Evolutionary conservation across 2,329 filamentous ascomycete species (phyloP).

Genomic region (Immersiporthe knoxdaviesiana): DNA sequence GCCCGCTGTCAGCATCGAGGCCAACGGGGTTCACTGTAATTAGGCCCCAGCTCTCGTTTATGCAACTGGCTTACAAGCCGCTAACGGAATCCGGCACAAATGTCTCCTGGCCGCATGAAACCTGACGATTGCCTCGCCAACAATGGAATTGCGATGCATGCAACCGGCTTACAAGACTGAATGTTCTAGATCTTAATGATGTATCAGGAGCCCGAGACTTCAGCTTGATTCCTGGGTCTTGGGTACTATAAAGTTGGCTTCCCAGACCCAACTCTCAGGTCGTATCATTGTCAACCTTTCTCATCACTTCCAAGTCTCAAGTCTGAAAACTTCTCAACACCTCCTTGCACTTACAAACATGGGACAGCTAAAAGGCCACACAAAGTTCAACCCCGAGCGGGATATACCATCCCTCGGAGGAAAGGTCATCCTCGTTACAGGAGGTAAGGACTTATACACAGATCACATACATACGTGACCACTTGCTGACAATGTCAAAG

Average conservation of each 20-base stretch:
- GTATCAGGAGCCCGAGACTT: neutral
- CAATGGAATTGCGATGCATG: neutral
- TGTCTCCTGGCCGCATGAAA: neutral
- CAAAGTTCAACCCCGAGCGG: constrained; percentile 31
- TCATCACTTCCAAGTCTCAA: neutral
- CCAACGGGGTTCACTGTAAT: neutral
- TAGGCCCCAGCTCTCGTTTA: neutral
- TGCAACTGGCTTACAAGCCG: constrained; percentile 16
- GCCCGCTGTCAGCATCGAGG: neutral
- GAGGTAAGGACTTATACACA: constrained; percentile 5
- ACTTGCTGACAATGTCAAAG: constrained; percentile 2
- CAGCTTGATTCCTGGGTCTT: neutral
- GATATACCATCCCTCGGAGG: constrained; percentile 17
- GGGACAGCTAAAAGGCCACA: constrained; percentile 1
- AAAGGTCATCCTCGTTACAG: constrained; percentile 18
- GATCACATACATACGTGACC: neutral
- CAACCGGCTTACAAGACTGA: constrained; percentile 13
- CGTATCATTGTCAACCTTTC: neutral
- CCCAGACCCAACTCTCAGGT: neutral
- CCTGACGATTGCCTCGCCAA: neutral
- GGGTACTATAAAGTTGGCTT: neutral
- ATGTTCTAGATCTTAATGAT: neutral
- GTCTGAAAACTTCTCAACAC: neutral
- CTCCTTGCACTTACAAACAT: neutral
- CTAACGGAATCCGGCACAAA: neutral